Evolutionary conservation across 441 rosid species (phyloP).

Genomic region (Populus hybrid): DNA sequence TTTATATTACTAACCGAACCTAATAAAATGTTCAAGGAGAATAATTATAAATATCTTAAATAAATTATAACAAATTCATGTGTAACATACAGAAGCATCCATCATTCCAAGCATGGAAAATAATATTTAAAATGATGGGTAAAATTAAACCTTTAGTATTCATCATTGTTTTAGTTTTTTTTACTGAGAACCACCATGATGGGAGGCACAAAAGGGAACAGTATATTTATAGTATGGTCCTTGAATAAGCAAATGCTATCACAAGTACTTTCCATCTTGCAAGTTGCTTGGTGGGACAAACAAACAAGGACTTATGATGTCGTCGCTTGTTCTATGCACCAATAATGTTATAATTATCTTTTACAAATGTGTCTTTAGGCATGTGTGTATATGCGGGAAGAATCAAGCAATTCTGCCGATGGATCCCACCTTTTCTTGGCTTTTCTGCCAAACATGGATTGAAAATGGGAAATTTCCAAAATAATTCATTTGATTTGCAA

Average conservation of each 20-base stretch:
- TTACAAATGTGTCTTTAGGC: not conserved
- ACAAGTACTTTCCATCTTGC: not conserved
- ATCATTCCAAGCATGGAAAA: not conserved
- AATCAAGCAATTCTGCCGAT: not conserved
- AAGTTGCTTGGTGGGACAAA: not conserved
- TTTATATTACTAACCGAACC: too few species aligned
- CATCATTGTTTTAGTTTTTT: not conserved
- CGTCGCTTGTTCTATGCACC: not conserved
- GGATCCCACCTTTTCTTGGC: not conserved
- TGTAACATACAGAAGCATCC: not conserved
- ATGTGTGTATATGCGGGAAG: not conserved
- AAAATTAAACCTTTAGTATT: not conserved
- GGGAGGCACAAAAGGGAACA: not conserved
- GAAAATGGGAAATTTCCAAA: too few species aligned
- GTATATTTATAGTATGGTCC: not conserved
- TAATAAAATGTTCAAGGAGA: not conserved
- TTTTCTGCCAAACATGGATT: too few species aligned
- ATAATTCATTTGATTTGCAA: not conserved
- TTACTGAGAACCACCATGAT: not conserved
- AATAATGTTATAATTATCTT: too few species aligned
- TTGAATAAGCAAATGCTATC: not conserved
- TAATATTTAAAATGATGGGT: not conserved
- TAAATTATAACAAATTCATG: not conserved
- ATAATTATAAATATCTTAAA: too few species aligned
- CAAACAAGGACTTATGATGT: not conserved